phyloP scores from a whole-genome alignment of 1,139 yeast species.

The Yamadazyma mexicana region DNA sequence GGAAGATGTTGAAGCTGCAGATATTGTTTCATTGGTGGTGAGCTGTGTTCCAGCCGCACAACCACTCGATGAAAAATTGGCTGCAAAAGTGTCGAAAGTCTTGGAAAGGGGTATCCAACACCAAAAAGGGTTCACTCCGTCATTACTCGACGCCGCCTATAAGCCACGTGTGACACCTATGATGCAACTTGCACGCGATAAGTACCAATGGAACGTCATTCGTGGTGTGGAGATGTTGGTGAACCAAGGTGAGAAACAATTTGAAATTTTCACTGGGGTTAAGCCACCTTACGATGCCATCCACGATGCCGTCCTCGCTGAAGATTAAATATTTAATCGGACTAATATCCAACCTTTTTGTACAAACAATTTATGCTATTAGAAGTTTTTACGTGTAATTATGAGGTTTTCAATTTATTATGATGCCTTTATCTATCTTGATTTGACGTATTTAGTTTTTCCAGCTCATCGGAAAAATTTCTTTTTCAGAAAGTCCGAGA shows the following conservation, averaged over 20 bases:
- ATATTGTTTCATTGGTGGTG: slow-evolving; percentile 61
- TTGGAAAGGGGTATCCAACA: slow-evolving; percentile 39
- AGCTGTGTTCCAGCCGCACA: slow-evolving; percentile 90
- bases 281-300: slow-evolving; percentile 61
- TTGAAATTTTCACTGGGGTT: slow-evolving; percentile 73
- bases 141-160: slow-evolving; percentile 88
- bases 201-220: slow-evolving; percentile 66
- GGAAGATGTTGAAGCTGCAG: slow-evolving; percentile 42
- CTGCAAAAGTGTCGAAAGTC: slow-evolving; percentile 46
- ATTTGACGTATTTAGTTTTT: too few relatives aligned
- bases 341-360: too few relatives aligned
- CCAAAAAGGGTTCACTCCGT: slow-evolving; percentile 40
- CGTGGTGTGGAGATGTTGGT: slow-evolving; percentile 92
- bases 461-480: slow-evolving; percentile 1
- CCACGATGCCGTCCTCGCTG: slow-evolving; percentile 53
- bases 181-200: slow-evolving; percentile 69
- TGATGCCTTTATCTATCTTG: too few relatives aligned
- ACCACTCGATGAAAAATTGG: slow-evolving; percentile 59
- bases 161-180: slow-evolving; percentile 84
- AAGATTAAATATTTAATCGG: slow-evolving; percentile 15
- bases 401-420: too few relatives aligned
- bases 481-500: not conserved
- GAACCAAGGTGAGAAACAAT: slow-evolving; percentile 89
- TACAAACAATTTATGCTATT: too few relatives aligned
- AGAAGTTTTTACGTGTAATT: too few relatives aligned